phyloP scores from a whole-genome alignment of 148 eudicot species.

The Rhododendron henanense region DNA sequence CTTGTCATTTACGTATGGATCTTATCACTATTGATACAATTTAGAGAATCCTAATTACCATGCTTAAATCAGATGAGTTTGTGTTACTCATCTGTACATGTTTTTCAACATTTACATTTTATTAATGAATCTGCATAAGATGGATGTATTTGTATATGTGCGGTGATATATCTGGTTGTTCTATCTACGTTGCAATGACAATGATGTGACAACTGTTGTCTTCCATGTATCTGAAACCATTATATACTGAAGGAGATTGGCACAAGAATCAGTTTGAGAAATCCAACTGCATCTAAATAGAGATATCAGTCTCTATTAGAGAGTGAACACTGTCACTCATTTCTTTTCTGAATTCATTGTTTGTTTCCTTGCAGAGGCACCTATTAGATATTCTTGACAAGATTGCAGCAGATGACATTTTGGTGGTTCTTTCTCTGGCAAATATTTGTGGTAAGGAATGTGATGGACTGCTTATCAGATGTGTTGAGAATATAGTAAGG shows the following conservation, averaged over 20 bases:
- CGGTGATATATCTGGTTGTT: not conserved
- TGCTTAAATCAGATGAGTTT: not conserved
- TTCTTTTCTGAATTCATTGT: not conserved
- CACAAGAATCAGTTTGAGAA: not conserved
- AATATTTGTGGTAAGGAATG: conserved; percentile 58
- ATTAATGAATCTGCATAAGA: not conserved
- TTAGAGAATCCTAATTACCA: not conserved
- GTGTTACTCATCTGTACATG: not conserved
- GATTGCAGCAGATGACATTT: conserved; percentile 63
- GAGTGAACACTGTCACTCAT: not conserved
- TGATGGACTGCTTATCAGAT: conserved; percentile 49
- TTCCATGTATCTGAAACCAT: not conserved
- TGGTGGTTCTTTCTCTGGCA: conserved; percentile 65
- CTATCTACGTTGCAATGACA: not conserved
- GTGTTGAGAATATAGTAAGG: conserved; percentile 51
- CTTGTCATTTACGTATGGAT: not conserved
- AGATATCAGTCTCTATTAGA: not conserved
- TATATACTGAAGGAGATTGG: not conserved
- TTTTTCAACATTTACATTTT: not conserved
- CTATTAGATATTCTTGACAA: conserved; percentile 72
- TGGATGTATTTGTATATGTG: not conserved
- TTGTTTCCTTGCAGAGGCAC: conserved; percentile 48
- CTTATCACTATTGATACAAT: not conserved
- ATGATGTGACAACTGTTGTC: not conserved
- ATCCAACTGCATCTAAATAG: not conserved